Base-by-base conservation (phyloP, 2,329 filamentous ascomycete genomes). In the Colletotrichum truncatum region DNA sequence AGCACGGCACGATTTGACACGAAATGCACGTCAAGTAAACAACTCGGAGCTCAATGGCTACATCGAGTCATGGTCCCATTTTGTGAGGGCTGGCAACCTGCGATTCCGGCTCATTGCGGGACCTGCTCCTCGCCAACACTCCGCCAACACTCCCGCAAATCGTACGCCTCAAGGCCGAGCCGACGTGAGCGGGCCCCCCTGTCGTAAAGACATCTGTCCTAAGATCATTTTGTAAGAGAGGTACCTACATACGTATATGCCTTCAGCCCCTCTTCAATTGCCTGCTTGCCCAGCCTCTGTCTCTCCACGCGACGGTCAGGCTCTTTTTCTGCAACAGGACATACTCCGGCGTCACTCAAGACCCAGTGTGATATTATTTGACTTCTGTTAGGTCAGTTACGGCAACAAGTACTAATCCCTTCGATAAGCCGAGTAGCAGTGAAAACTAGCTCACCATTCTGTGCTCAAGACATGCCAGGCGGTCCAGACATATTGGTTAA, bases 101-200 rank as follows among this genome's bases (percentile, higher is more conserved):
- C 61, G 48, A 53, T 25, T 64, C 39, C 39, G 55, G 48, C 39
- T 48, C 43, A 16, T 36, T 49, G 41, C 48, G 41, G 62, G 57
- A 55, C 43, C 26, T 36, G 34, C 57, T 62, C 23, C 41, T 65
- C 23, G 12, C 28, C 26, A 49, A 18, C 34, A 21, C 32, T 36
- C n/a, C n/a, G 21, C 23, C 39, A 54, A 39, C 53, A 34, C 43
- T 62, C 18, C 57, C 48, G 62, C 49, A 36, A 23, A 45, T 43
- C 57, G 57, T 49, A 62, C 62, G 57, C 62, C 56, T 48, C 26
- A 28, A 65, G 56, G 26, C 49, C 49, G 57, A 65, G 56, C 56
- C 62, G 56, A 55, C 48, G 21, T 43, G 39, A 48, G 61, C 32
- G 55, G 62, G 52, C 26, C 30, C 55, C 28, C 39, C 32, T n/a